phyloP scores from a whole-genome alignment of 352 stramenopile genomes.

The Pilasporangium apinafurcum region DNA sequence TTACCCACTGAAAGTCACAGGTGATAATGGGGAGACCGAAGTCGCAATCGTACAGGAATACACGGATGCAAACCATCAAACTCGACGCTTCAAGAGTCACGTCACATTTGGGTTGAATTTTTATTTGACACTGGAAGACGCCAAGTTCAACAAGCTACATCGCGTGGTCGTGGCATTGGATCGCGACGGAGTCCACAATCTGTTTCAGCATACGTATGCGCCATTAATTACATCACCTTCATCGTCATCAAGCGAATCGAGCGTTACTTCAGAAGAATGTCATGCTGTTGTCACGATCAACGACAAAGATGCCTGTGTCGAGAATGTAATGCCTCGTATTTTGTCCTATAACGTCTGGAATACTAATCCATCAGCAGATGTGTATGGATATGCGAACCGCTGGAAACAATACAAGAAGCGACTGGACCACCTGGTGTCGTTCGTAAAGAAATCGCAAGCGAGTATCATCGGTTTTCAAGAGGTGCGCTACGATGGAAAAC shows the following conservation, averaged over 20 bases:
- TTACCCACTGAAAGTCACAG: constrained; percentile 46
- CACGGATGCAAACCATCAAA: constrained; percentile 16
- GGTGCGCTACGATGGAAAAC: constrained; percentile 77
- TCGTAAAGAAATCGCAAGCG: constrained; percentile 41
- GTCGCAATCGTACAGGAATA: constrained; percentile 66
- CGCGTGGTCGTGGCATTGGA: constrained; percentile 62
- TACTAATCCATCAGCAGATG: constrained; percentile 70
- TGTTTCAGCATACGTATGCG: constrained; percentile 66
- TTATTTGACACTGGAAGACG: constrained; percentile 61
- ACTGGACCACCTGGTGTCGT: constrained; percentile 58
- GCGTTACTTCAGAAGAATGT: too few species aligned
- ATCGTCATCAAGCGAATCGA: too few species aligned
- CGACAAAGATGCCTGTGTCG: neutral
- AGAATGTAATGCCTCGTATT: constrained; percentile 33
- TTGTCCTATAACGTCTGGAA: constrained; percentile 89
- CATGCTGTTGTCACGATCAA: neutral
- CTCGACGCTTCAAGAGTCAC: constrained; percentile 45
- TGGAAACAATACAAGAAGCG: constrained; percentile 75
- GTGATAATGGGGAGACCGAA: constrained; percentile 59
- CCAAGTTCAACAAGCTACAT: constrained; percentile 42
- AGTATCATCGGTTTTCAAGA: constrained; percentile 86
- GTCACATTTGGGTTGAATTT: constrained; percentile 70
- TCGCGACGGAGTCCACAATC: constrained; percentile 57
- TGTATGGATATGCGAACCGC: constrained; percentile 47
- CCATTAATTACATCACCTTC: constrained; percentile 20